Conservation (phyloP, 768 basidiomycete species). For the Omphalotus guepiniiformis region DNA sequence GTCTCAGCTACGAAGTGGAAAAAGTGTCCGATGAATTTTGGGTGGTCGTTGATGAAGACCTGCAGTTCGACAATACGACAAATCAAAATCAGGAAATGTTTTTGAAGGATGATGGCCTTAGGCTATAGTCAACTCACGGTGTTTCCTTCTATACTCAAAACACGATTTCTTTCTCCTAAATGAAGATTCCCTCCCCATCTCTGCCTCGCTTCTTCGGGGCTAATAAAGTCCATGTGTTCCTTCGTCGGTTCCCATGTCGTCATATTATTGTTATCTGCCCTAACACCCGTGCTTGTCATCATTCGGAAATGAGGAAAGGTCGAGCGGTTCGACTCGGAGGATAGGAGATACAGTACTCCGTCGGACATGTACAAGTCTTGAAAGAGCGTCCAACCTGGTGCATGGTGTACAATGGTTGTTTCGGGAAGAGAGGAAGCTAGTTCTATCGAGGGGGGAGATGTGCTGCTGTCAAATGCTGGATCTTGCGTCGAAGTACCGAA, state of each 20-base stretch:
- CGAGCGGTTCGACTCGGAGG: constrained; percentile 18
- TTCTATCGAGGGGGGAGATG: not conserved
- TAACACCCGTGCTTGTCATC: constrained; percentile 67
- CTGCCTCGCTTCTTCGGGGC: constrained; percentile 50
- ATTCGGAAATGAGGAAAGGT: constrained; percentile 42
- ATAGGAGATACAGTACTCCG: constrained; percentile 68
- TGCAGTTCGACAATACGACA: constrained; percentile 18
- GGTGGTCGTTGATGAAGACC: constrained; percentile 64
- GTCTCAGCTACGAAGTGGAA: constrained; percentile 87
- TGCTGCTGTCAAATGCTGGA: not conserved
- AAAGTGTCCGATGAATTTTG: constrained; percentile 77
- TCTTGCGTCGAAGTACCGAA: not conserved
- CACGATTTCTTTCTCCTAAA: constrained; percentile 36
- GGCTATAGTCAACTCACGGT: constrained; percentile 44
- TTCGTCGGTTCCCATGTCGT: constrained; percentile 62
- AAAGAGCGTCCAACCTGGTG: constrained; percentile 84
- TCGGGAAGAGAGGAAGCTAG: no score
- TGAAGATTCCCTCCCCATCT: constrained; percentile 51
- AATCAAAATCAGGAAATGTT: no score
- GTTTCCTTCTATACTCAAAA: constrained; percentile 68
- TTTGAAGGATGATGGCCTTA: no score
- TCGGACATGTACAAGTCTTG: constrained; percentile 82
- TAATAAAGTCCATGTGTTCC: constrained; percentile 58
- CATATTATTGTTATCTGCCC: constrained; percentile 60
- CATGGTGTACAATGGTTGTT: constrained; percentile 59